Base-by-base conservation (phyloP, 1,284 basidiomycete species). In the Phylloboletellus chloephorus region DNA sequence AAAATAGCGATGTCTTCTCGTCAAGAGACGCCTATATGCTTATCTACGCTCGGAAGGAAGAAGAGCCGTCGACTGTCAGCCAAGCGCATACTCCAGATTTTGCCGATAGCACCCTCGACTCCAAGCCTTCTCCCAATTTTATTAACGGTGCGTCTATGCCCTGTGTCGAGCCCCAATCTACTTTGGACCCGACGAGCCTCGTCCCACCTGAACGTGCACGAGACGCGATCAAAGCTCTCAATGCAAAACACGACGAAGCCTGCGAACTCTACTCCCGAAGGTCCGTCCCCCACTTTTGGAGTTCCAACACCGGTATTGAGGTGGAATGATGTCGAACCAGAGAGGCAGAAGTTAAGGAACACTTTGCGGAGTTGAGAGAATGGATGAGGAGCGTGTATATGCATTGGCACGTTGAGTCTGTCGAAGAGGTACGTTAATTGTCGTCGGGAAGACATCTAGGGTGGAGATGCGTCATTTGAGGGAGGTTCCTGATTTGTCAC, bases 1-100 rank as follows among this genome's bases (percentile, higher is more conserved):
- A 15, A 40, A 48, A 47, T 45, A 65, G 61, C 45, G 63, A 65
- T 24, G 41, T 61, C 31, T 61, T 79, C 44, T 69, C 74, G 1
- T 92, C 89, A 1, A 84, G 77, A 60, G 88, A 93, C 52, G 89
- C 88, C 17, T 95, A 96, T 64, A 93, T 95, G 90, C 73, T 95
- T 26, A 82, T 96, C 37, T 96, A 95, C 63, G 74, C 77, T 29
- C 75, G 76, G 7, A 69, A 62, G 51, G 55, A 61, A 33, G 48
- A 47, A 17, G 30, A 36, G 30, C 41, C 39, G 26, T 11, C 46
- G 37, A 40, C 39, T 20, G 35, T 37, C 39, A 17, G 20, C 51
- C 50, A 60, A 43, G 57, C 37, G 30, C 31, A 33, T 32, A 49
- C 56, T 50, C 50, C 52, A 50, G 38, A 60, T 50, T 43, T 53